Evolutionary conservation across 176 grass and related monocot genomes (phyloP).

Genomic region (Ampelocalamus luodianensis): DNA sequence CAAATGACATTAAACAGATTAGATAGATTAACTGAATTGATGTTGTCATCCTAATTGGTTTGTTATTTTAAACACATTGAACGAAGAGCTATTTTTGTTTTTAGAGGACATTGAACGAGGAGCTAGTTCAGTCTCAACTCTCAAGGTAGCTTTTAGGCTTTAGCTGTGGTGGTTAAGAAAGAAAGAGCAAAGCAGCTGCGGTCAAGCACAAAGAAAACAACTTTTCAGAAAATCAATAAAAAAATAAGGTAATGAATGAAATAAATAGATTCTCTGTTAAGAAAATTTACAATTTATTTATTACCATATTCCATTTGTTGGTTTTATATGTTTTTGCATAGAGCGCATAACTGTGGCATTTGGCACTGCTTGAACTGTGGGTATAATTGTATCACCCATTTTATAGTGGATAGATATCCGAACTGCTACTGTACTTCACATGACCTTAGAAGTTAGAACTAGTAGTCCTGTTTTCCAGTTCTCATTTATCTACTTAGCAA

Average conservation of each 20-base stretch:
- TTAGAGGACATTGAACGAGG: neutral
- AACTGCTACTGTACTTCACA: constrained; percentile 11
- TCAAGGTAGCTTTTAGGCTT: constrained; percentile 8
- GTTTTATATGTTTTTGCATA: neutral
- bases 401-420: constrained; percentile 23
- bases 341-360: neutral
- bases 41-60: constrained; percentile 6
- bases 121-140: neutral
- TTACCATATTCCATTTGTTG: neutral
- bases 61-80: neutral
- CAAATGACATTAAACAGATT: neutral
- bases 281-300: neutral
- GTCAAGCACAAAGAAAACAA: neutral
- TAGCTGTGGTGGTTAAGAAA: constrained; percentile 10
- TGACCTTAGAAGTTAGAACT: neutral
- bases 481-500: neutral
- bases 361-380: neutral
- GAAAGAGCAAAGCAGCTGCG: neutral
- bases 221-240: constrained; percentile 1
- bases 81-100: neutral
- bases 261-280: neutral
- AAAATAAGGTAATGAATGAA: neutral
- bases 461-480: neutral
- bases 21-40: neutral
- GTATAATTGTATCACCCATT: neutral